Evolutionary conservation across 2,329 filamentous ascomycete species (phyloP).

Genomic region (Plectosphaerella plurivora): DNA sequence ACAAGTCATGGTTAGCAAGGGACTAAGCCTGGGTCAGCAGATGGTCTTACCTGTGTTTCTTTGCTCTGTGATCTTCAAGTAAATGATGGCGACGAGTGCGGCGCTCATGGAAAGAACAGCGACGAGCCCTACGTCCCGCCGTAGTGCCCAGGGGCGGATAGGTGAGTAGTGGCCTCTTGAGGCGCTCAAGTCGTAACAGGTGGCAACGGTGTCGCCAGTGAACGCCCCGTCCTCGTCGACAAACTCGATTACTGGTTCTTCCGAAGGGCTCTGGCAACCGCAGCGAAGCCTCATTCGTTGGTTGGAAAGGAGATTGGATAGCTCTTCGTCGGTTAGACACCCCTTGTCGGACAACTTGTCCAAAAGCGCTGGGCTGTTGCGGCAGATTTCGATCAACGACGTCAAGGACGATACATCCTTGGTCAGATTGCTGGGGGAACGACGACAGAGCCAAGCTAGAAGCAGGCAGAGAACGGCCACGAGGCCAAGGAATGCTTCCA

Average conservation of each 20-base stretch:
- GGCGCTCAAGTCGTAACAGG: neutral
- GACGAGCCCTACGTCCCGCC: no score
- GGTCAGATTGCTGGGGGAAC: constrained; percentile 13
- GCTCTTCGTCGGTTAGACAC: neutral
- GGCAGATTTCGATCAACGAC: constrained; percentile 16
- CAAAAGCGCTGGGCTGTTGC: constrained; percentile 6
- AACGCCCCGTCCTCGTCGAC: neutral
- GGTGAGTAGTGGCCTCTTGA: constrained; percentile 7
- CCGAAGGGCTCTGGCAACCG: neutral
- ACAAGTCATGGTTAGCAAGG: no score
- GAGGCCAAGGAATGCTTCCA: constrained; percentile 20
- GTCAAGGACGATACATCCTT: constrained; percentile 20
- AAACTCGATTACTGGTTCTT: constrained; percentile 4
- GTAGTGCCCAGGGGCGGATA: constrained; percentile 2
- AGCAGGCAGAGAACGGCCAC: neutral
- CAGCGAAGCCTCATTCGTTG: constrained; percentile 1
- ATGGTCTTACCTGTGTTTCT: no score
- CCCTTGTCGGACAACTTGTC: constrained; percentile 5
- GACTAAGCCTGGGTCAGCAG: no score
- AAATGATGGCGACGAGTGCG: no score
- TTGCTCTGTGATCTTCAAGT: no score
- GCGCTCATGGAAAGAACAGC: no score
- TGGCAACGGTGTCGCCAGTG: neutral
- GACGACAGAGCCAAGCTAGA: neutral
- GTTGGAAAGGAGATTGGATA: constrained; percentile 5